These are phyloP conservation scores for Uronychia setigera DNA, from an alignment of 73 alveolate species.

Conservation along the genomic window DNA sequence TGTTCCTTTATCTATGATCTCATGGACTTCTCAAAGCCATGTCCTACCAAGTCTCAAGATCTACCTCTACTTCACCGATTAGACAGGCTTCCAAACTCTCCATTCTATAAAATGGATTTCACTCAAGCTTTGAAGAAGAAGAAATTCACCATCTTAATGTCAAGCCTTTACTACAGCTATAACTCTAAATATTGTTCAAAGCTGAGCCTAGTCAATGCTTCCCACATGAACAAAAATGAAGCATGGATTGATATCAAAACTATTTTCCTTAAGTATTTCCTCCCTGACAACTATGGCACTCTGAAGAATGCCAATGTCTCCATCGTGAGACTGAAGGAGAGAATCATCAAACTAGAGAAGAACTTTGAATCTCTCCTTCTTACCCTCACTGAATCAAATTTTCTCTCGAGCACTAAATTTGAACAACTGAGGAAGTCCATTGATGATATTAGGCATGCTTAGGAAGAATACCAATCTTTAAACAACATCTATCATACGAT, in stretches of 20 bases:
- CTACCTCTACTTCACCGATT: constrained; percentile 14
- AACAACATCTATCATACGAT: constrained; percentile 38
- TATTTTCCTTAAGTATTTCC: constrained; percentile 40
- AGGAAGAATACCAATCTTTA: constrained; percentile 38
- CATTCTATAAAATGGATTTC: not conserved
- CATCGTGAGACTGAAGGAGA: constrained; percentile 6
- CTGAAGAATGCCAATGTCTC: not conserved
- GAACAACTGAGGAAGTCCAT: constrained; percentile 19
- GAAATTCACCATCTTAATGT: not conserved
- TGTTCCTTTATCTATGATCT: constrained; percentile 16
- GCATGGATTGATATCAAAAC: constrained; percentile 61
- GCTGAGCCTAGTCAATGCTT: constrained; percentile 30
- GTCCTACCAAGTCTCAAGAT: constrained; percentile 26
- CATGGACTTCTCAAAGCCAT: constrained; percentile 19
- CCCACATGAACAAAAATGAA: constrained; percentile 53
- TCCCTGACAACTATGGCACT: constrained; percentile 50
- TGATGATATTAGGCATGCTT: constrained; percentile 37
- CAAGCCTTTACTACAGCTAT: constrained; percentile 17
- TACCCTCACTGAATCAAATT: not conserved
- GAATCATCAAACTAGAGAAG: constrained; percentile 18
- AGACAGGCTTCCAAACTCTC: not conserved
- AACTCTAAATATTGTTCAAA: not conserved
- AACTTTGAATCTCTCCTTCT: constrained; percentile 25
- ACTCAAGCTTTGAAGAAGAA: not conserved
- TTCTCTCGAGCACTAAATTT: not conserved